Conservation (phyloP, 2,329 filamentous ascomycete species). For the Colletotrichum spinosum region DNA sequence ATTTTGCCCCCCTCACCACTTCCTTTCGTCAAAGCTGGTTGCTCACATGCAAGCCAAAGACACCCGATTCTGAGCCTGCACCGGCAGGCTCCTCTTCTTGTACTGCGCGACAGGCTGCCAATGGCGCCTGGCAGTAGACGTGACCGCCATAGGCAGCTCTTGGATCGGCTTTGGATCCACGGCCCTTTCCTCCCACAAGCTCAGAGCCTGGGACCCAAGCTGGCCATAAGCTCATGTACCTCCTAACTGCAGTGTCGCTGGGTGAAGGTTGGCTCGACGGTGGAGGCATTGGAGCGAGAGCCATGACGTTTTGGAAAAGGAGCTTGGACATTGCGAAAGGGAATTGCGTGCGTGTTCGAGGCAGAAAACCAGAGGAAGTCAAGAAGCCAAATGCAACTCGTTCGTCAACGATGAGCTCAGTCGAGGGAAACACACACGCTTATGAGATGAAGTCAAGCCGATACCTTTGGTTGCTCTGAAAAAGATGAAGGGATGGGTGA, state of each 20-base stretch:
- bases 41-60: conserved; percentile 52
- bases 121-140: conserved; percentile 51
- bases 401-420: neutral
- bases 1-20: too few species aligned
- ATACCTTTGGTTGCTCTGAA: conserved; percentile 7
- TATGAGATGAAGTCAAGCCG: conserved; percentile 15
- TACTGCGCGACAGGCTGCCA: conserved; percentile 46
- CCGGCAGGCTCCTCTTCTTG: conserved; percentile 41
- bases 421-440: neutral
- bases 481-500: conserved; percentile 10
- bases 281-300: conserved; percentile 20
- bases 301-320: conserved; percentile 31
- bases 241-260: conserved; percentile 9
- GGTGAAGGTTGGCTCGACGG: neutral
- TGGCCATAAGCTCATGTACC: conserved; percentile 35
- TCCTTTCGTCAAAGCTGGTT: too few species aligned
- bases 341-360: neutral
- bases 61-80: conserved; percentile 27
- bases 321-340: conserved; percentile 27
- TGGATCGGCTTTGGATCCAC: conserved; percentile 30
- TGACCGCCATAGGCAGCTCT: conserved; percentile 50
- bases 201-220: conserved; percentile 36
- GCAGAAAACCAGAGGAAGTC: neutral
- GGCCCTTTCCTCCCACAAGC: conserved; percentile 25
- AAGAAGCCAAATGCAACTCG: neutral